phyloP scores from a whole-genome alignment of 176 grass and related monocot genomes.

The Panicum miliaceum region DNA sequence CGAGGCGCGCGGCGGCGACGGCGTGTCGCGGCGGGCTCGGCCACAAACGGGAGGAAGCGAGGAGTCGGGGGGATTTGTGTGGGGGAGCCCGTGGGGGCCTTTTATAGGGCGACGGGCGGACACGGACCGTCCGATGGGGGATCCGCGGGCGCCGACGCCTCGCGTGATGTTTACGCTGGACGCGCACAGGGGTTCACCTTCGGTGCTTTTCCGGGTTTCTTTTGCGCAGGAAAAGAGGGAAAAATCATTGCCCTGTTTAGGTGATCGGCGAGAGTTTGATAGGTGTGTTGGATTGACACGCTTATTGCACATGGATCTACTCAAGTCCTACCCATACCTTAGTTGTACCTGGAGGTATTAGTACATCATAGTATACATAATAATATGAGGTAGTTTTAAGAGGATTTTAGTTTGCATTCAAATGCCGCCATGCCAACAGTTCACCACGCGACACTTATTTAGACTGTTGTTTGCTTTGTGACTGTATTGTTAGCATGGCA shows the following conservation, averaged over 20 bases:
- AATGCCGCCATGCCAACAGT: too few relatives aligned
- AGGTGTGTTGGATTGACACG: neutral
- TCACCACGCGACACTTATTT: neutral
- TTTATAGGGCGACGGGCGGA: slow-evolving; percentile 29
- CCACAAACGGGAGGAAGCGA: slow-evolving; percentile 41
- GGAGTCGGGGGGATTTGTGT: slow-evolving; percentile 42
- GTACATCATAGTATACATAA: neutral
- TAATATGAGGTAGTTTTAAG: too few relatives aligned
- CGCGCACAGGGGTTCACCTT: slow-evolving; percentile 50
- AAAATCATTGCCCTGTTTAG: neutral
- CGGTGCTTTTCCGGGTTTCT: slow-evolving; percentile 45
- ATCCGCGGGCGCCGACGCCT: slow-evolving; percentile 45
- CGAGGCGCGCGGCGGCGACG: slow-evolving; percentile 41
- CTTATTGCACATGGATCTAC: neutral
- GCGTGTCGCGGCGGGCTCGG: slow-evolving; percentile 19
- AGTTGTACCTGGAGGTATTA: neutral
- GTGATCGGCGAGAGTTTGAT: neutral
- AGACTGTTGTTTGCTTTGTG: too few relatives aligned
- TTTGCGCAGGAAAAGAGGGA: neutral
- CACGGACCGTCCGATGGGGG: slow-evolving; percentile 39
- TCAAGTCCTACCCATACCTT: too few relatives aligned
- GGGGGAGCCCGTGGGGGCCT: neutral
- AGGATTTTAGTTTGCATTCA: neutral
- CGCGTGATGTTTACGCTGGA: slow-evolving; percentile 70
- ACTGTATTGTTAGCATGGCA: too few relatives aligned